Percentiles rank a stretch among this genome's conserved stretches.
phyloP scores from a whole-genome alignment of 805 yeast species.

The Brettanomyces naardenensis region DNA sequence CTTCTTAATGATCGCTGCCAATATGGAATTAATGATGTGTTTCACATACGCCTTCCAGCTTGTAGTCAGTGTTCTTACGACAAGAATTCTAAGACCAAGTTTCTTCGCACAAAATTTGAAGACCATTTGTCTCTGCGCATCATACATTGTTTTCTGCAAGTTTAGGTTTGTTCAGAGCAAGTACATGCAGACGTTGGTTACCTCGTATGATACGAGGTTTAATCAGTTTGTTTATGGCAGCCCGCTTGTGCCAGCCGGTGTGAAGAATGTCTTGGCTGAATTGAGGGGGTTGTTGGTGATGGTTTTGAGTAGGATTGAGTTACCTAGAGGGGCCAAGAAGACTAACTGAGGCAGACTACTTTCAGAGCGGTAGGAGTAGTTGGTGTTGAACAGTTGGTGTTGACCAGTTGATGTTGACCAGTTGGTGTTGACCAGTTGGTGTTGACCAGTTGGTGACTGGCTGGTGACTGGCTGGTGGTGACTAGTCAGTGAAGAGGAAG shows the following conservation, averaged over 20 bases:
- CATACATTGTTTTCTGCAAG: constrained; percentile 49
- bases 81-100: constrained; percentile 24
- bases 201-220: constrained; percentile 36
- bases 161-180: constrained; percentile 51
- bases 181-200: constrained; percentile 42
- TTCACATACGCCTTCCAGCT: constrained; percentile 31
- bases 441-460: no score
- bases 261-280: background rate
- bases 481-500: no score
- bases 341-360: no score
- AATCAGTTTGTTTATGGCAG: constrained; percentile 26
- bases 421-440: no score
- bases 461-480: no score
- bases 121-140: constrained; percentile 31
- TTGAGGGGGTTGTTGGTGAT: background rate
- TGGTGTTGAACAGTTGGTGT: no score
- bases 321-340: no score
- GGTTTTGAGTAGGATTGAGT: background rate
- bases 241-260: constrained; percentile 2
- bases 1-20: constrained; percentile 36
- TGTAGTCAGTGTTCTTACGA: constrained; percentile 33
- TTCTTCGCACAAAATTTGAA: constrained; percentile 23
- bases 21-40: constrained; percentile 36
- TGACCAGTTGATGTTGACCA: no score
- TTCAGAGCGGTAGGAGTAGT: no score